Base-by-base conservation (phyloP, 441 rosid genomes). In the Gossypium lobatum region DNA sequence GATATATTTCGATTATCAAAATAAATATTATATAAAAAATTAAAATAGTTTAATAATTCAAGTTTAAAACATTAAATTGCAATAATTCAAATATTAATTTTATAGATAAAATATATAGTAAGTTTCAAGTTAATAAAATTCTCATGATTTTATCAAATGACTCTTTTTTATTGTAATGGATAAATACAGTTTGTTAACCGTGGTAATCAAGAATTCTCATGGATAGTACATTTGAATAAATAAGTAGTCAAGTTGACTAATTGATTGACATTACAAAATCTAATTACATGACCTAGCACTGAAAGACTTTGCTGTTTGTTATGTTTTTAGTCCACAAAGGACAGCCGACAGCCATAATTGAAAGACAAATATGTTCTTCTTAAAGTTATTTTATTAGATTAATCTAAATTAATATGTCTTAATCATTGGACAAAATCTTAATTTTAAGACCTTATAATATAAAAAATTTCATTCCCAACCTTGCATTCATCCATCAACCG, bases 291-390 rank as follows among this genome's bases (percentile, higher is more conserved):
- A 17, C 4, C 13, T 59, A 8, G 50, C 10, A 37, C 25, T 37
- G 5, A 59, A 25, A 26, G 45, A 25, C 14, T 26, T 59, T 59
- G 64, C 39, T 14, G 14, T 26, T 59, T 25, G n/a, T 1, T 26
- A 26, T 13, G 39, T 26, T 59, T 37, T 46, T 46, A 31, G 58
- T 67, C 72, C 45, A 8, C 59, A 67, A 25, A 67, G 23, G 42
- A 23, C 71, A 46, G 39, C 71, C 23, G 71, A 67, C 59, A 50
- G 42, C 72, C 72, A 67, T 50, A 67, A 50, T 67, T 25, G 45
- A 67, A 67, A 16, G n/a, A 50, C 18, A 67, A 50, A 48, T 13
- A 59, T n/a, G 16, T 50, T 50, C 55, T 50, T 23, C 8, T 8
- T 16, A 62, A 23, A 37, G 10, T 20, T 7, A 2, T 18, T 37